Conservation (phyloP, 768 basidiomycete genomes). For the Pleurotus tuoliensis region DNA sequence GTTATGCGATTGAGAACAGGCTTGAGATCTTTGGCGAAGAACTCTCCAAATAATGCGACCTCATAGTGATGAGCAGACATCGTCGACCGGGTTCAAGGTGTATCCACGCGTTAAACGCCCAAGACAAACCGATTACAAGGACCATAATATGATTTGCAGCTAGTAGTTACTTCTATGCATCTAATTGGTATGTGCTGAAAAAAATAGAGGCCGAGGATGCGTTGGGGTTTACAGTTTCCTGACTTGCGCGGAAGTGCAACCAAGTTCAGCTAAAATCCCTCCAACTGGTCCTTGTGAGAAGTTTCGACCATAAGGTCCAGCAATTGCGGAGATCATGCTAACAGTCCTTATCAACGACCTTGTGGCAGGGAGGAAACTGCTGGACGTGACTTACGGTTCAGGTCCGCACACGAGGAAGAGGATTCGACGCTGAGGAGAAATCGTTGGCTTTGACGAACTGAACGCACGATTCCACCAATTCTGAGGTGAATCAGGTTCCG, state of each 20-base stretch:
- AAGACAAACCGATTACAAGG: too few species aligned
- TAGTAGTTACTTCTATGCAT: not conserved
- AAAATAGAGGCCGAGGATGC: not conserved
- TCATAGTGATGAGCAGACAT: constrained; percentile 69
- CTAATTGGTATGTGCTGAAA: not conserved
- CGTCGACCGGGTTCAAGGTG: not conserved
- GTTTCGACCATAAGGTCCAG: constrained; percentile 74
- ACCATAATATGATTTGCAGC: too few species aligned
- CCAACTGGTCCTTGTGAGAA: constrained; percentile 70
- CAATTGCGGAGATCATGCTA: constrained; percentile 74
- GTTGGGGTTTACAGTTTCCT: constrained; percentile 50
- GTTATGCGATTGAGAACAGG: constrained; percentile 79
- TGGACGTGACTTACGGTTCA: constrained; percentile 54
- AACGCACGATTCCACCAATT: constrained; percentile 29
- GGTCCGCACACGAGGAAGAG: constrained; percentile 83
- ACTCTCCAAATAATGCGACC: constrained; percentile 80
- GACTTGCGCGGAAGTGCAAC: constrained; percentile 59
- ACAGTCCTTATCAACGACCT: constrained; percentile 1
- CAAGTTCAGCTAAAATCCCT: constrained; percentile 63
- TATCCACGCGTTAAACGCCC: too few species aligned
- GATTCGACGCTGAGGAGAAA: constrained; percentile 27
- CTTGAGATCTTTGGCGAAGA: constrained; percentile 72
- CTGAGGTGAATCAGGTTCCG: constrained; percentile 24
- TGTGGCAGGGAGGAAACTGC: not conserved
- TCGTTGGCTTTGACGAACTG: not conserved